Evolutionary conservation across 2,329 filamentous ascomycete species (phyloP), one percentile per base, ranked within the genome.

Genomic region (Phaeophleospora eucalypticola): DNA sequence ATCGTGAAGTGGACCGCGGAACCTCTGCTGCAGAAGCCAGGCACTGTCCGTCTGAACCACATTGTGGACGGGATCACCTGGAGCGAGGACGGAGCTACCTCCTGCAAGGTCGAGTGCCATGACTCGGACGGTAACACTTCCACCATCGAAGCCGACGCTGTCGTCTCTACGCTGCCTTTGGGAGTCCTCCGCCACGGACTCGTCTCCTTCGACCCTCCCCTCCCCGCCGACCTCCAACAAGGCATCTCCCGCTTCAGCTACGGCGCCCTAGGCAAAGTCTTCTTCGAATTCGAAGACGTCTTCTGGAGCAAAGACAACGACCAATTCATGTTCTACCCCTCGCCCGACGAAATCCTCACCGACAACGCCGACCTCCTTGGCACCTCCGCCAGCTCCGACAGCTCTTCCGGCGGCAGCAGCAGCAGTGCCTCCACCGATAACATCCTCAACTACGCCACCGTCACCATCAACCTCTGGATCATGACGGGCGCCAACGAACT

Each of bases 291-390:
- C 43, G 58, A 58, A 36, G 68, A 71, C 29, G 65, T 71, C 21
- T 72, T 72, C 58, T 72, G 69, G 69, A 63, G 67, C 20, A 71
- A 71, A 46, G 69, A 72, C 43, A 69, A 72, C 50, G 69, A 72
- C 57, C 69, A 72, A 49, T 71, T 72, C 54, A 68, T 72, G 39
- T 72, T 65, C 58, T 71, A 70, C 42, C 69, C 69, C 1, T 66
- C 68, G 12, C 69, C 69, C 24, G 24, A 29, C 24, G 12, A 7
- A 12, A n/a, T n/a, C n/a, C n/a, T n/a, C n/a, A 6, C 12, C 24
- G 24, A 29, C 46, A 44, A 43, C 17, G 37, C 16, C 2, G 7
- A 24, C 15, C 4, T 39, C 24, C n/a, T 29, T 6, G 24, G 24
- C 24, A 7, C 24, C 12, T 29, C 24, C 7, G 24, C 24, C 24